phyloP scores from a whole-genome alignment of 441 rosid genomes.

The Hura crepitans region DNA sequence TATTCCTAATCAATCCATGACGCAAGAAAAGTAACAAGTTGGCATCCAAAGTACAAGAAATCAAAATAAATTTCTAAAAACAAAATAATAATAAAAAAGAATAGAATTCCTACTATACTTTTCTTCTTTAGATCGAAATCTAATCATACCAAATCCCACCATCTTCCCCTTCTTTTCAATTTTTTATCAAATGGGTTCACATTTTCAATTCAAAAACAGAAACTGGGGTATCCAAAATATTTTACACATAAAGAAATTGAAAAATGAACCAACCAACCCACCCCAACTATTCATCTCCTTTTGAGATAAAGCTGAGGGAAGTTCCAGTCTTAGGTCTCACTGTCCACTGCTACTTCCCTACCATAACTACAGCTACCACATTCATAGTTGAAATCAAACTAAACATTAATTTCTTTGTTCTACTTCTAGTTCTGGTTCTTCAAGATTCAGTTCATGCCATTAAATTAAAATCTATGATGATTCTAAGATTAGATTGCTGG shows the following conservation, averaged over 20 bases:
- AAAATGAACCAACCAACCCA: constrained; percentile 28
- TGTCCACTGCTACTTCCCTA: not conserved
- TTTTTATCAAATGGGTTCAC: not conserved
- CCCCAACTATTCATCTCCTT: constrained; percentile 36
- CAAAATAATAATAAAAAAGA: not conserved
- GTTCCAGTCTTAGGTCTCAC: not conserved
- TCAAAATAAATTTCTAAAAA: not conserved
- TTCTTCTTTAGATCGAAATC: constrained; percentile 3
- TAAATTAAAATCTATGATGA: constrained; percentile 46
- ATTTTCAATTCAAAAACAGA: not conserved
- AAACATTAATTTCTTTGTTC: not conserved
- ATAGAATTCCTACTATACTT: not conserved
- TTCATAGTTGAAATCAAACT: not conserved
- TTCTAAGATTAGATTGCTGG: constrained; percentile 65
- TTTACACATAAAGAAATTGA: constrained; percentile 27
- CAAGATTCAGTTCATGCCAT: not conserved
- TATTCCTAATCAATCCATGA: constrained; percentile 13
- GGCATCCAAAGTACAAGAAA: constrained; percentile 26
- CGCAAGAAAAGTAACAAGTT: constrained; percentile 6
- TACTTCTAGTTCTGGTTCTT: not conserved
- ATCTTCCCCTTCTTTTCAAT: not conserved
- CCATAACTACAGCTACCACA: not conserved
- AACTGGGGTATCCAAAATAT: constrained; percentile 15
- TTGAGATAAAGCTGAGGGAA: constrained; percentile 21
- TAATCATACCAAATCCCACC: constrained; percentile 4